These are phyloP conservation scores for Ambrosia hybrid DNA, from an alignment of 140 eudicot species.

Conservation along the genomic window DNA sequence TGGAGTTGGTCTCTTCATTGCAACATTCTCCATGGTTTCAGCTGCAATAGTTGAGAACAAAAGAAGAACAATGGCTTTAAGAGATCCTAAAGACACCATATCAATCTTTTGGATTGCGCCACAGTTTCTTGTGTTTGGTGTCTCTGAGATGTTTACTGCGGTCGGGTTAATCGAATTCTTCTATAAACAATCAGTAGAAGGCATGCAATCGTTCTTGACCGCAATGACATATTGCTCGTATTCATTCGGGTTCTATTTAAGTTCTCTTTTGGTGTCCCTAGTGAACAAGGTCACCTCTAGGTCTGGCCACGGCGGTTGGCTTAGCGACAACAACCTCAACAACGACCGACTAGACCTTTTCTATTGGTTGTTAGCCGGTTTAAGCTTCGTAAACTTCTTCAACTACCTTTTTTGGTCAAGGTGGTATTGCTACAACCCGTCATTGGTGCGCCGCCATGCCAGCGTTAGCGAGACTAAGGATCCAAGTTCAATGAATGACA, in stretches of 20 bases:
- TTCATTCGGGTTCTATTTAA: constrained; percentile 83
- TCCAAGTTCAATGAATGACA: constrained; percentile 23
- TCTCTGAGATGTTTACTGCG: constrained; percentile 90
- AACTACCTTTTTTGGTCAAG: constrained; percentile 83
- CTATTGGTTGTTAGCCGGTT: constrained; percentile 76
- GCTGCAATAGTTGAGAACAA: constrained; percentile 70
- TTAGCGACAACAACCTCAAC: constrained; percentile 72
- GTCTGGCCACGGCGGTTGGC: constrained; percentile 68
- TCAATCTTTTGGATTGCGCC: constrained; percentile 88
- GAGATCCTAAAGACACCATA: constrained; percentile 26
- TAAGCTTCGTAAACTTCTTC: constrained; percentile 72
- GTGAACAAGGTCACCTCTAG: constrained; percentile 65
- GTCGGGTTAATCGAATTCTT: constrained; percentile 85
- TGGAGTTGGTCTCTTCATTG: constrained; percentile 74
- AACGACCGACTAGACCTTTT: constrained; percentile 70
- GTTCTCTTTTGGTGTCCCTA: constrained; percentile 70
- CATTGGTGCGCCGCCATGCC: constrained; percentile 20
- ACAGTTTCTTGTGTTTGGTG: constrained; percentile 76
- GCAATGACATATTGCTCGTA: constrained; percentile 92
- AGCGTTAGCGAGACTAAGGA: constrained; percentile 29
- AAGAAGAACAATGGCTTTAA: constrained; percentile 49
- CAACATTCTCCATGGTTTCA: constrained; percentile 86
- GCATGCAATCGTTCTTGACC: constrained; percentile 80
- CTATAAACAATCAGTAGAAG: constrained; percentile 71
- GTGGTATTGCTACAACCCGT: constrained; percentile 73